Base-by-base conservation (phyloP, 106 monocot genomes). In the Narthecium ossifragum region DNA sequence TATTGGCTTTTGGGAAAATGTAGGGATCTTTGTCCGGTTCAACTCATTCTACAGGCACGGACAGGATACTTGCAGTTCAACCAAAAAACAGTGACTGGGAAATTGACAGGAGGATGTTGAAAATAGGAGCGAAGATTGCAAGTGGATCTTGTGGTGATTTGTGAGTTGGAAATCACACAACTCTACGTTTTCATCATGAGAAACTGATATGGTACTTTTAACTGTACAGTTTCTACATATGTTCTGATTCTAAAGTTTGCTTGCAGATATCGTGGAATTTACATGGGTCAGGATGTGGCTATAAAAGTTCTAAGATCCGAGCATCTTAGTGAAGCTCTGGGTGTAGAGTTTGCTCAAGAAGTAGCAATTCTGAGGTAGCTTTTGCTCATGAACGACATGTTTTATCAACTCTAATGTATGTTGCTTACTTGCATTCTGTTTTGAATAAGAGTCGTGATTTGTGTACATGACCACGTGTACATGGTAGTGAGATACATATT, bases 261-360 rank as follows among this genome's bases (percentile, higher is more conserved):
- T 2, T 60, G 51, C 57, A 98, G 96, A 64, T 87, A 74, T 72
- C 90, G 61, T 71, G 96, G 84, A 62, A 71, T 46, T 70, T 98
- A 91, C 55, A 54, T 73, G 40, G 84, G 84, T 9, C 73, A 77
- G 67, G 90, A 98, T 58, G 96, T 98, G 73, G 96, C 96, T 55
- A 64, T 92, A 25, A 92, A 92, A 70, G 43, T 92, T 70, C 64
- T 92, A 26, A 80, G 80, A 75, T 69, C 73, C 49, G 87, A 92
- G 66, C 78, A 92, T 70, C 55, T 84, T 46, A 81, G 62, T 61
- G 57, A 75, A 40, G 49, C 69, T 72, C 55, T 78, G 6, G 50
- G 62, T 46, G 40, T 31, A n/a, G 92, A 88, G 66, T 92, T 92
- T 49, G 59, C 73, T 57, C 84, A 88, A 75, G 92, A 92, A 86